These are phyloP conservation scores for Yamadazyma diospyri DNA, from an alignment of 1,139 yeast genomes.

Conservation along the genomic window DNA sequence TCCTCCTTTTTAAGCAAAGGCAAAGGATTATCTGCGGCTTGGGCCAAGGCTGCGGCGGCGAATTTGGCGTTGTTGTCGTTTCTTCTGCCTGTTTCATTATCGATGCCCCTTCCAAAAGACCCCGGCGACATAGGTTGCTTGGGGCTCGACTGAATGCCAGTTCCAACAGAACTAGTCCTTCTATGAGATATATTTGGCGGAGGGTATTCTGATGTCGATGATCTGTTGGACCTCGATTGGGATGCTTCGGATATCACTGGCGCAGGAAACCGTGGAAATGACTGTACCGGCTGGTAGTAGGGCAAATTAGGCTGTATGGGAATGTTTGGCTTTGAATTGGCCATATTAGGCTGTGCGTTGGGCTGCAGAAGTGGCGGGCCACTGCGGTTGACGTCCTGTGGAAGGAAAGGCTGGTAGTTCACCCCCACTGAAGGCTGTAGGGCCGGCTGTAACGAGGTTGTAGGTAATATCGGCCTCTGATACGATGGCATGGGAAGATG, in stretches of 20 bases:
- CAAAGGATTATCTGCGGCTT: slow-evolving; percentile 65
- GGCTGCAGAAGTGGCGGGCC: not conserved
- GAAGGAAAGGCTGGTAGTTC: not conserved
- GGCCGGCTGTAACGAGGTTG: slow-evolving; percentile 1
- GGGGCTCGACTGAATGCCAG: not conserved
- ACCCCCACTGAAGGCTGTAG: slow-evolving; percentile 1
- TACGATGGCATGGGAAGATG: slow-evolving; percentile 3
- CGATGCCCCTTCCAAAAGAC: slow-evolving; percentile 31
- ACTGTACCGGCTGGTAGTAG: slow-evolving; percentile 1
- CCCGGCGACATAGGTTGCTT: slow-evolving; percentile 6
- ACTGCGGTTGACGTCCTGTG: not conserved
- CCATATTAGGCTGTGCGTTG: slow-evolving; percentile 1
- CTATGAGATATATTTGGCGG: slow-evolving; percentile 16
- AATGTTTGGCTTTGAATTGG: not conserved
- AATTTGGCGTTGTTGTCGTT: slow-evolving; percentile 51
- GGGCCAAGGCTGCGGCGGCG: slow-evolving; percentile 71
- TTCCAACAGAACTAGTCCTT: slow-evolving; percentile 23
- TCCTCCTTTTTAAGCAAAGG: slow-evolving; percentile 30
- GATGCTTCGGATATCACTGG: not conserved
- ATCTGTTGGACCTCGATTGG: slow-evolving; percentile 11
- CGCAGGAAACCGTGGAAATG: not conserved
- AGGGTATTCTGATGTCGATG: slow-evolving; percentile 12
- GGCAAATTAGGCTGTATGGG: not conserved
- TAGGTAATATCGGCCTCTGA: slow-evolving; percentile 1
- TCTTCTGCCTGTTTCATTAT: slow-evolving; percentile 33